Evolutionary conservation across 23 red algal species (phyloP).

Genomic region (Agarophyton chilense): DNA sequence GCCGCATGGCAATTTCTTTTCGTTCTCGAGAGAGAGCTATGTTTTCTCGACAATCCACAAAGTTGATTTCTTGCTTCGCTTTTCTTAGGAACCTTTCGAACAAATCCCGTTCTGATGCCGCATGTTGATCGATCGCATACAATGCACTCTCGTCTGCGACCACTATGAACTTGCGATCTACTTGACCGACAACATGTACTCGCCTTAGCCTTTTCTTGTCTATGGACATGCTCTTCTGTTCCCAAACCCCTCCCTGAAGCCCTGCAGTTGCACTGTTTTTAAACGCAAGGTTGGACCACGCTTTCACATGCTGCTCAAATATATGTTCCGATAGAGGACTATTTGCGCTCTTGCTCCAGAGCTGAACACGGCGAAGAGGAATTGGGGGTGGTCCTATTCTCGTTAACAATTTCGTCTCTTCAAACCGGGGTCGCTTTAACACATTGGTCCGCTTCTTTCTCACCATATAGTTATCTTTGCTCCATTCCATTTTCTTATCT

Average conservation of each 20-base stretch:
- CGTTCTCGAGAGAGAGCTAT: neutral
- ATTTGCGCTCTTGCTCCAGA: neutral
- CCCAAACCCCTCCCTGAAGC: neutral
- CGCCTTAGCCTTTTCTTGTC: neutral
- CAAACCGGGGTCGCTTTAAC: neutral
- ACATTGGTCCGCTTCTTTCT: neutral
- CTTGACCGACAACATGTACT: conserved; percentile 67
- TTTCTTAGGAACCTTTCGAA: conserved; percentile 67
- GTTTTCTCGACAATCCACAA: neutral
- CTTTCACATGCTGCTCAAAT: neutral
- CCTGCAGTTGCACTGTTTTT: neutral
- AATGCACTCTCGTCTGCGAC: conserved; percentile 39
- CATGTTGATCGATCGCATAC: conserved; percentile 91
- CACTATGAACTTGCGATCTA: conserved; percentile 84
- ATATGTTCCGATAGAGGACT: neutral
- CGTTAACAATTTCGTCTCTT: neutral
- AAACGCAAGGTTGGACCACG: conserved; percentile 40
- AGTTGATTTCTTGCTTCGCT: neutral
- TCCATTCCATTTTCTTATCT: neutral
- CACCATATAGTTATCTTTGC: neutral
- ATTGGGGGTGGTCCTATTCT: neutral
- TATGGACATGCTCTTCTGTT: neutral
- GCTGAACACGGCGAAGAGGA: neutral
- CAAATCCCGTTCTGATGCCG: conserved; percentile 81
- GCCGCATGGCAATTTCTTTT: conserved; percentile 3